phyloP scores from a whole-genome alignment of 148 eudicot genomes.

The Rhododendron williamsianum region DNA sequence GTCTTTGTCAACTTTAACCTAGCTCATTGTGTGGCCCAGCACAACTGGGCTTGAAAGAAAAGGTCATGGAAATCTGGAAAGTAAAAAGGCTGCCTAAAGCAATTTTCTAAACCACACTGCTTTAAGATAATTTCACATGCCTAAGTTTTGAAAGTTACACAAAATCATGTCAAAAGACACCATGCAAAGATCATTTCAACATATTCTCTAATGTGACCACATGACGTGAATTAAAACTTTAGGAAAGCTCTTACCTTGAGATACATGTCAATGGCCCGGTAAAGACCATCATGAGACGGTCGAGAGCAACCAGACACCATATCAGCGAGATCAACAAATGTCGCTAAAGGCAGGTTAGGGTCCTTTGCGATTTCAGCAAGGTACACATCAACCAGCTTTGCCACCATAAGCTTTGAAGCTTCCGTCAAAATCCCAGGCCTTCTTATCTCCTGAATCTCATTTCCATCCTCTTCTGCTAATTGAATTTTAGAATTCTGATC shows the following conservation, averaged over 20 bases:
- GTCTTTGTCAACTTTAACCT: neutral
- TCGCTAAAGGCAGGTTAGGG: conserved; percentile 54
- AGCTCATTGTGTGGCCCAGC: neutral
- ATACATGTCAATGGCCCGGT: conserved; percentile 87
- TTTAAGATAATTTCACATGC: neutral
- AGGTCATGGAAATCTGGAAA: neutral
- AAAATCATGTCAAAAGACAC: neutral
- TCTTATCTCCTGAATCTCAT: conserved; percentile 32
- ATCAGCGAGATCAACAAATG: conserved; percentile 67
- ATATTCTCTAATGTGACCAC: neutral
- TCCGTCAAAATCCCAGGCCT: conserved; percentile 67
- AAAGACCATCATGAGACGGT: conserved; percentile 79
- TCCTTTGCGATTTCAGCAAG: conserved; percentile 73
- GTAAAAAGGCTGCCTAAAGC: neutral
- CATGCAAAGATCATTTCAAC: conserved; percentile 4
- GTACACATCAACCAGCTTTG: conserved; percentile 77
- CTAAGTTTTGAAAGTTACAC: neutral
- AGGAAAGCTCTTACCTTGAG: conserved; percentile 55
- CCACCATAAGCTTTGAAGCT: conserved; percentile 95
- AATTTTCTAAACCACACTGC: neutral
- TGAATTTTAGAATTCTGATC: conserved; percentile 42
- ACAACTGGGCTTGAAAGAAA: neutral
- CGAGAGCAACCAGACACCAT: conserved; percentile 65
- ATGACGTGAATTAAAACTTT: neutral
- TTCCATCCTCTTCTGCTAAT: conserved; percentile 20